Percentiles rank a stretch among this genome's conserved stretches.
phyloP scores from a whole-genome alignment of 495 filamentous ascomycete genomes.

The Pseudoneurospora amorphoporcata region DNA sequence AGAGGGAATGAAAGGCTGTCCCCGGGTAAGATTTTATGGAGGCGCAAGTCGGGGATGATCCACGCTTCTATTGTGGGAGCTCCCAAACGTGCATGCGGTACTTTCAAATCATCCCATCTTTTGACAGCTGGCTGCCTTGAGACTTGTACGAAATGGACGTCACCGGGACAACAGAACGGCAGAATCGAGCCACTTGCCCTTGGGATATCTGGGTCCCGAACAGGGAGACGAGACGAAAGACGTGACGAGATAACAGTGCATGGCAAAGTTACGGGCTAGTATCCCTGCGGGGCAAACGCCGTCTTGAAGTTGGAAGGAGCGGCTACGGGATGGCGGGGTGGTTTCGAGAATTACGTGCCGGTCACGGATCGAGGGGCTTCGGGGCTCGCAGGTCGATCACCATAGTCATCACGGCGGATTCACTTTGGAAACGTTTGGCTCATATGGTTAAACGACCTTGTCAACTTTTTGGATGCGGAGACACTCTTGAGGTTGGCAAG shows the following conservation, averaged over 20 bases:
- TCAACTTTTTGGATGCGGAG: background rate
- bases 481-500: background rate
- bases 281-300: background rate
- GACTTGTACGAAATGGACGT: background rate
- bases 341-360: background rate
- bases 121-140: background rate
- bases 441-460: background rate
- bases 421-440: background rate
- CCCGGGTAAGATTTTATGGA: background rate
- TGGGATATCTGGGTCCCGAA: background rate
- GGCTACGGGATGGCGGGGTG: background rate
- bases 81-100: background rate
- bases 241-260: background rate
- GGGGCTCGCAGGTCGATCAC: background rate
- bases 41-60: background rate
- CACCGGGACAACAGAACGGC: background rate
- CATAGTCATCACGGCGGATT: background rate
- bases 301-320: background rate
- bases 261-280: background rate
- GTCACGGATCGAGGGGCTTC: background rate
- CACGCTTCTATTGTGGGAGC: background rate
- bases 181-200: background rate
- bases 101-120: background rate
- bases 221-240: background rate
- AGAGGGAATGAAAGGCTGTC: background rate